Percentiles rank a stretch among this genome's conserved stretches.
Conservation (phyloP, 441 rosid genomes). For the Arabidopsis hybrid region DNA sequence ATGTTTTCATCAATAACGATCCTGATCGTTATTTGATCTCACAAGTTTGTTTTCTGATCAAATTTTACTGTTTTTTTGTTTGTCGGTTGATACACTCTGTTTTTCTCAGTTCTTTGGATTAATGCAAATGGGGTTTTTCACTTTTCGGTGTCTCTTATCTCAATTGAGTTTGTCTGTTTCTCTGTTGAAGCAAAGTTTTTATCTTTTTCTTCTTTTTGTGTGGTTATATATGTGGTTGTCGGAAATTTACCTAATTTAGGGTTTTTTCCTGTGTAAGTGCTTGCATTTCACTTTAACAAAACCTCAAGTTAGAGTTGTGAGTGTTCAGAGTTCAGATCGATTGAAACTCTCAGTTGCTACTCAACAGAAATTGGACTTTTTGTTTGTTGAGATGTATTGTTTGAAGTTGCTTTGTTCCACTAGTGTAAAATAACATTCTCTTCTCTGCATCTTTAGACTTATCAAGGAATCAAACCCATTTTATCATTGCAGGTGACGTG, state of each 20-base stretch:
- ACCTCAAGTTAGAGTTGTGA: neutral
- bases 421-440: conserved; percentile 12
- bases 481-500: conserved; percentile 25
- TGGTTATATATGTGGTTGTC: neutral
- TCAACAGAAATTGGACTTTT: neutral
- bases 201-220: conserved; percentile 15
- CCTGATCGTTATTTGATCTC: conserved; percentile 24
- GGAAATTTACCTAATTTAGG: conserved; percentile 19
- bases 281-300: conserved; percentile 36
- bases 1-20: conserved; percentile 19
- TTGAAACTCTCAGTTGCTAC: conserved; percentile 11
- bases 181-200: conserved; percentile 15
- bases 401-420: neutral
- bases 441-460: neutral
- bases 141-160: conserved; percentile 30
- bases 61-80: conserved; percentile 7
- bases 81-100: conserved; percentile 11
- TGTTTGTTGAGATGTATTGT: conserved; percentile 23
- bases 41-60: neutral
- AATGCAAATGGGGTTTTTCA: neutral
- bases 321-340: conserved; percentile 21
- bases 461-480: conserved; percentile 10
- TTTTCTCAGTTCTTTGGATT: conserved; percentile 3
- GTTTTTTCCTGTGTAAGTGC: neutral
- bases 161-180: conserved; percentile 20